Evolutionary conservation across 176 grass and related monocot species (phyloP).

Genomic region (Typha latifolia): DNA sequence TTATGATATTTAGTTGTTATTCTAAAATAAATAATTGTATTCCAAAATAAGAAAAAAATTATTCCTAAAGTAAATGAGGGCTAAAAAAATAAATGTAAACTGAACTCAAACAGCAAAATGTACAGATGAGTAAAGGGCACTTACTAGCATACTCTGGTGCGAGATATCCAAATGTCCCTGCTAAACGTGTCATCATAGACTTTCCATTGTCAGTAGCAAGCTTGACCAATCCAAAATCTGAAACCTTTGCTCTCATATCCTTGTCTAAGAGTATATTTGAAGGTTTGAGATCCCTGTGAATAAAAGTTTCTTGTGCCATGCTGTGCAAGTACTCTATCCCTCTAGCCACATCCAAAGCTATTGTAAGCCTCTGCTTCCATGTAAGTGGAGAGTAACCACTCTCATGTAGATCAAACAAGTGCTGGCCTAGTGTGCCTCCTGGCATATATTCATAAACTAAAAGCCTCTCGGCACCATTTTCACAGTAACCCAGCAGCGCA

Average conservation of each 20-base stretch:
- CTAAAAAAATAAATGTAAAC: slow-evolving; percentile 17
- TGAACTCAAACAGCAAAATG: slow-evolving; percentile 3
- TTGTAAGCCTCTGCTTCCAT: slow-evolving; percentile 78
- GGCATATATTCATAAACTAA: slow-evolving; percentile 97
- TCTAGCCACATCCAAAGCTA: slow-evolving; percentile 91
- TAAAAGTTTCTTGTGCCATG: slow-evolving; percentile 94
- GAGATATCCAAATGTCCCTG: slow-evolving; percentile 97
- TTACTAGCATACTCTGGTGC: slow-evolving; percentile 97
- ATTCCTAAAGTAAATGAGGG: not conserved
- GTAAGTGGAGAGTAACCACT: slow-evolving; percentile 59
- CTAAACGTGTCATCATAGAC: slow-evolving; percentile 86
- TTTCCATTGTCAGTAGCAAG: slow-evolving; percentile 70
- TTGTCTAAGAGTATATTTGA: slow-evolving; percentile 94
- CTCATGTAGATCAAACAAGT: slow-evolving; percentile 58
- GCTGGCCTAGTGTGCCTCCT: slow-evolving; percentile 62
- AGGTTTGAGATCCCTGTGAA: slow-evolving; percentile 96
- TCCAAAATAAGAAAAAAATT: no score
- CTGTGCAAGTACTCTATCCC: slow-evolving; percentile 94
- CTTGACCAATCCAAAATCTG: slow-evolving; percentile 97
- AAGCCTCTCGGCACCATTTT: slow-evolving; percentile 67
- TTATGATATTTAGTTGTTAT: no score
- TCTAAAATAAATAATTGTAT: no score
- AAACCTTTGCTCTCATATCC: slow-evolving; percentile 92
- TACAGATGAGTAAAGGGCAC: slow-evolving; percentile 29
- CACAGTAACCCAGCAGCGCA: slow-evolving; percentile 78